A percentile compares a stretch with the other conserved stretches of the same genome.
Evolutionary conservation across 257 asterid species (phyloP).

Genomic region (Plantago major): DNA sequence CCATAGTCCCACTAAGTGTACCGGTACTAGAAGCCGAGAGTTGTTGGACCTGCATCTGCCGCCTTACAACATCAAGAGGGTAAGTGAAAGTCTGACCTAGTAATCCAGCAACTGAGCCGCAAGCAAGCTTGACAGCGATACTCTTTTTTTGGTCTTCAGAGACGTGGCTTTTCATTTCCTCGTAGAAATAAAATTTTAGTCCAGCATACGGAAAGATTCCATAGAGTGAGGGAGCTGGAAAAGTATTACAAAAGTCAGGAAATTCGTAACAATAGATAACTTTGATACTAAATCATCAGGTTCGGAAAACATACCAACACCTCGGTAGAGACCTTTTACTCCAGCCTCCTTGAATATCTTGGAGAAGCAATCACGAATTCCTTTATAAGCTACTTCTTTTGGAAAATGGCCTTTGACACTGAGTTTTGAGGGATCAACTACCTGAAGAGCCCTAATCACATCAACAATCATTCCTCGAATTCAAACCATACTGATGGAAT

Average conservation of each 20-base stretch:
- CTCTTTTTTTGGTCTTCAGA: slow-evolving; percentile 66
- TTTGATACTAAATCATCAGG: slow-evolving; percentile 5
- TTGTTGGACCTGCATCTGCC: slow-evolving; percentile 97
- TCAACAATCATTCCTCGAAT: slow-evolving; percentile 21
- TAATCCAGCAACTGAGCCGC: slow-evolving; percentile 92
- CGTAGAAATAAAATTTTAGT: slow-evolving; percentile 83
- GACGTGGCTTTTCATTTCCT: slow-evolving; percentile 84
- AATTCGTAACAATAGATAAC: neutral
- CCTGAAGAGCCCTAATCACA: slow-evolving; percentile 39
- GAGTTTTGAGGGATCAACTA: slow-evolving; percentile 50
- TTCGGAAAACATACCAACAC: slow-evolving; percentile 59
- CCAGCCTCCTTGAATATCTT: slow-evolving; percentile 80
- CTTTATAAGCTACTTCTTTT: slow-evolving; percentile 54
- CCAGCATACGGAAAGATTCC: slow-evolving; percentile 98
- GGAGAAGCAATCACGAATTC: slow-evolving; percentile 81
- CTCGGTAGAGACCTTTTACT: slow-evolving; percentile 75
- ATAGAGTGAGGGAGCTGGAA: slow-evolving; percentile 83
- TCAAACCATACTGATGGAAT: slow-evolving; percentile 9
- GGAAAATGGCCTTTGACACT: slow-evolving; percentile 33
- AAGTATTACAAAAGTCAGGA: slow-evolving; percentile 12
- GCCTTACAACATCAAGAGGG: slow-evolving; percentile 88
- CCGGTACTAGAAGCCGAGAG: slow-evolving; percentile 37
- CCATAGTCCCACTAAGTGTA: slow-evolving; percentile 54
- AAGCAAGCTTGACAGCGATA: slow-evolving; percentile 69
- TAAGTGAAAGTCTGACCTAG: slow-evolving; percentile 94